Conservation (phyloP, 768 basidiomycete species). For the Agrocybe praecox region DNA sequence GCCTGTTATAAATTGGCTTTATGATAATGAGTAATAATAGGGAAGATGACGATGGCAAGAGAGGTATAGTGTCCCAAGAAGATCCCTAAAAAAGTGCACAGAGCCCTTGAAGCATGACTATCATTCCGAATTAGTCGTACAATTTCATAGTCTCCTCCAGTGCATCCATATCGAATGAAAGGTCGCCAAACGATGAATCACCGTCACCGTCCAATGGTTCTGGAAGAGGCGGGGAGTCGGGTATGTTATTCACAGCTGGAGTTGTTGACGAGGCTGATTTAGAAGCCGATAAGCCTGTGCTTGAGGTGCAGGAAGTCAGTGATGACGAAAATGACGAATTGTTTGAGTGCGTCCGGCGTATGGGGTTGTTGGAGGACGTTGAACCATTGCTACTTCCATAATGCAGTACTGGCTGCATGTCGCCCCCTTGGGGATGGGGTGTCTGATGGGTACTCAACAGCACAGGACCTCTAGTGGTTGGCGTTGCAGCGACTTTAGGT, state of each 20-base stretch:
- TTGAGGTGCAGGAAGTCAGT: neutral
- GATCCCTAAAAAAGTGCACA: no score
- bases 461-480: neutral
- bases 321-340: neutral
- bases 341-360: neutral
- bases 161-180: constrained; percentile 36
- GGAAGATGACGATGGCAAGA: no score
- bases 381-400: neutral
- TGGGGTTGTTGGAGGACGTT: neutral
- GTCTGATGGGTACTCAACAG: neutral
- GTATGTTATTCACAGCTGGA: neutral
- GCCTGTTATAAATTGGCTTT: no score
- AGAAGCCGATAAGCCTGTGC: neutral
- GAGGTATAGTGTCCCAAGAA: no score
- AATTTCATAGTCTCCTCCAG: constrained; percentile 33
- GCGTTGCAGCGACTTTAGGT: neutral
- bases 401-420: neutral
- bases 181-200: constrained; percentile 32
- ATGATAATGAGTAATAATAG: no score
- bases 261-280: neutral
- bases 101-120: no score
- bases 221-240: constrained; percentile 12
- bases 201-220: constrained; percentile 24
- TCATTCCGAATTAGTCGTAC: constrained; percentile 28
- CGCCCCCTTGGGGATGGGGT: neutral